Evolutionary conservation across 129 eudicot species (phyloP).

Genomic region (Flaveria robusta): DNA sequence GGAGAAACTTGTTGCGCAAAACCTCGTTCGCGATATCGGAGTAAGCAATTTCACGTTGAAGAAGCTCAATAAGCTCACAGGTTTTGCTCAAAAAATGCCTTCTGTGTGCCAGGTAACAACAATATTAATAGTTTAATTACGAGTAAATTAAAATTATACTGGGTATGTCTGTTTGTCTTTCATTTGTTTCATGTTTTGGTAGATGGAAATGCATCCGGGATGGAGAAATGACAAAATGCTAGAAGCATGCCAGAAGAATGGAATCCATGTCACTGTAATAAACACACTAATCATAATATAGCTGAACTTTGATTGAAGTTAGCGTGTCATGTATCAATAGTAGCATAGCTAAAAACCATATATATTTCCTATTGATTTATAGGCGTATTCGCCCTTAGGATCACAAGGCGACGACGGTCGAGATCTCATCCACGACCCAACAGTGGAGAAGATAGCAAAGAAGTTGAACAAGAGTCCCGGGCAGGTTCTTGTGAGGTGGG

Average conservation of each 20-base stretch:
- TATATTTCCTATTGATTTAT: neutral
- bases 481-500: conserved; percentile 79
- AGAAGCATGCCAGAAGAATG: conserved; percentile 59
- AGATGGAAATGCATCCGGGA: conserved; percentile 91
- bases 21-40: conserved; percentile 59
- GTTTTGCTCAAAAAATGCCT: conserved; percentile 63
- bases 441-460: conserved; percentile 54
- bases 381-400: conserved; percentile 77
- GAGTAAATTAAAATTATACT: too few species aligned
- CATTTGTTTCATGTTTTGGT: neutral
- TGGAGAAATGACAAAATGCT: conserved; percentile 81
- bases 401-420: conserved; percentile 57
- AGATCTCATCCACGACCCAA: conserved; percentile 63
- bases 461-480: conserved; percentile 72
- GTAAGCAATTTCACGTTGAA: conserved; percentile 58
- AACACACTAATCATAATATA: neutral
- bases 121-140: neutral
- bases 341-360: neutral
- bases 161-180: neutral
- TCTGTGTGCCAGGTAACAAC: conserved; percentile 65
- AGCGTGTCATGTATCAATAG: too few species aligned
- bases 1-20: conserved; percentile 62
- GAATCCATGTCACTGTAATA: conserved; percentile 66
- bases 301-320: neutral
- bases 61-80: conserved; percentile 53